Evolutionary conservation across 352 stramenopile genomes (phyloP), one percentile per base, ranked within the genome.

Genomic region (Globisporangium nodosum): DNA sequence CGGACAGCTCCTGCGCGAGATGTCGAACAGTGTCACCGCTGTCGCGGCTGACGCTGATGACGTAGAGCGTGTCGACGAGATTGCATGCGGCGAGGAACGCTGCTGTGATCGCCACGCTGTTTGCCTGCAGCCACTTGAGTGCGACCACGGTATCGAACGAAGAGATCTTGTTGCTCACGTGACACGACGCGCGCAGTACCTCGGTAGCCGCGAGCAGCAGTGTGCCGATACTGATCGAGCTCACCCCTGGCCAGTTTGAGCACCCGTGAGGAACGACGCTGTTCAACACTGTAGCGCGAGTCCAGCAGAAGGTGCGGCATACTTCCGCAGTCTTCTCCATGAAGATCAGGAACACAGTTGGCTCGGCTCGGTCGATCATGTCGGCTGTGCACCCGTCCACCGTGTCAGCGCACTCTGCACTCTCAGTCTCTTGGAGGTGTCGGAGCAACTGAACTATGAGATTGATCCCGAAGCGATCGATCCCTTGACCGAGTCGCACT

Each of bases 61-160:
- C 12, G 8, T 24, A 11, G 18, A 58, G 53, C 42, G n/a, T 9
- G 3, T 13, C 30, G 12, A n/a, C 13, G 27, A 58, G 27, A 20
- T 58, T 18, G n/a, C 51, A n/a, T 8, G 42, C 5, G 5, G 33
- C 24, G 16, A 52, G 11, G 0, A 58, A 46, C 8, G 20, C 11
- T 9, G 7, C 4, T 1, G 53, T 35, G 53, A 58, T 35, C 16
- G 27, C 42, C 30, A 30, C 2, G 5, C 18, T 50, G 42, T 58
- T 58, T 9, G 9, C 40, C 3, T 24, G 27, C 24, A 58, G 53
- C 53, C 42, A 58, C 42, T 58, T 58, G 42, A 58, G 42, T 12
- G 53, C 53, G 13, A 58, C 35, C 1, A 52, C 42, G 1, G 11
- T 45, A n/a, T 52, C 42, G 27, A 58, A 52, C n/a, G 42, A 45